Evolutionary conservation across 352 stramenopile genomes (phyloP).

Genomic region (Pythium apleroticum): DNA sequence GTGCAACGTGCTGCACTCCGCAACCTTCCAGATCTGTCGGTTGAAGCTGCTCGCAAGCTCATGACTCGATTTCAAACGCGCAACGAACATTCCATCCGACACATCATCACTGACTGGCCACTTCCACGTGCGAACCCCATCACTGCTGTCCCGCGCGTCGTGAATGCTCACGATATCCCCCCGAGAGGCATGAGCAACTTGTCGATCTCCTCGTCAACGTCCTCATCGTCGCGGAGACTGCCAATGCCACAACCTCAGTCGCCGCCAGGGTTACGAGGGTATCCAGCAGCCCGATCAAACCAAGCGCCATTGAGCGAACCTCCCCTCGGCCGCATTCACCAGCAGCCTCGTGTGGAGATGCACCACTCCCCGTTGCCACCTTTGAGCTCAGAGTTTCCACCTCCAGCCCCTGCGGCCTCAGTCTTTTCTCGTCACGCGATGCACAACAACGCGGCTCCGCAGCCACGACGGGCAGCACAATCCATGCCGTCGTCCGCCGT

Average conservation of each 20-base stretch:
- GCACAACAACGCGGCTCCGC: constrained; percentile 11
- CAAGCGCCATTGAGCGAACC: constrained; percentile 7
- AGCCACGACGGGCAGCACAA: constrained; percentile 4
- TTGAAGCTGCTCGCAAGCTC: constrained; percentile 46
- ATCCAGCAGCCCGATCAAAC: background rate
- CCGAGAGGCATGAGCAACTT: background rate
- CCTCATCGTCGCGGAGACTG: background rate
- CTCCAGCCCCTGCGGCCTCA: constrained; percentile 12
- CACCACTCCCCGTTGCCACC: constrained; percentile 14
- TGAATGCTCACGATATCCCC: constrained; percentile 12
- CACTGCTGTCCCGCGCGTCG: constrained; percentile 16
- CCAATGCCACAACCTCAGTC: constrained; percentile 5
- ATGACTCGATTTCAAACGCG: constrained; percentile 56
- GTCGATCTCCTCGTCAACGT: background rate
- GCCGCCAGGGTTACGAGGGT: constrained; percentile 1
- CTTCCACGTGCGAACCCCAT: constrained; percentile 25
- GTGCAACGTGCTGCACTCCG: constrained; percentile 51
- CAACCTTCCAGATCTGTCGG: constrained; percentile 60
- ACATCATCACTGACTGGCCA: constrained; percentile 67
- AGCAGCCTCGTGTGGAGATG: constrained; percentile 3
- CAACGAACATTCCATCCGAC: constrained; percentile 59
- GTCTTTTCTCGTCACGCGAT: constrained; percentile 19
- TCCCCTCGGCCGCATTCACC: constrained; percentile 4
- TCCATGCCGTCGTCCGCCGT: constrained; percentile 7
- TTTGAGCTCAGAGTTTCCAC: constrained; percentile 7